Conservation (phyloP, 495 filamentous ascomycete genomes). For the Daldinia bambusicola region DNA sequence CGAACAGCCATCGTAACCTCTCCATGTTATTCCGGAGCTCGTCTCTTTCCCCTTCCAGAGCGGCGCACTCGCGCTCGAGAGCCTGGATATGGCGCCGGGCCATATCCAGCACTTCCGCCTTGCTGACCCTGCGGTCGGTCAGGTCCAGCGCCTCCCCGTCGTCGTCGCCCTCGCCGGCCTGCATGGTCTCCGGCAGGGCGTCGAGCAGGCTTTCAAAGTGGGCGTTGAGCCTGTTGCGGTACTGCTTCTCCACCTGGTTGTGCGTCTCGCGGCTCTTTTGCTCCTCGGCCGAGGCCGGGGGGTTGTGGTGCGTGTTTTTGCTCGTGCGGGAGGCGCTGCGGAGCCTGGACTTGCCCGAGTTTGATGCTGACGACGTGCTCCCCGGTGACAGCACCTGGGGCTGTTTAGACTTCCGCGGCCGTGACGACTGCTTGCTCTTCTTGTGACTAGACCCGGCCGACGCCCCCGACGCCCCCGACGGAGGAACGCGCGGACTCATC, state of each 20-base stretch:
- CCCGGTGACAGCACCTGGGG: constrained; percentile 42
- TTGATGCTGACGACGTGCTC: constrained; percentile 36
- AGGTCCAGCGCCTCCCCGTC: constrained; percentile 45
- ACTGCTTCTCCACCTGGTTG: constrained; percentile 62
- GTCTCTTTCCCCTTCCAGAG: constrained; percentile 52
- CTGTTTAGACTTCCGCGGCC: constrained; percentile 22
- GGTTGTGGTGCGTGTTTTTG: constrained; percentile 53
- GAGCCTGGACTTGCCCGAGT: constrained; percentile 44
- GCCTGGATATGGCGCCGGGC: constrained; percentile 54
- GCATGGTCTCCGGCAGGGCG: constrained; percentile 54
- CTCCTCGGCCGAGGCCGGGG: constrained; percentile 50
- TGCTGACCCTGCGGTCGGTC: constrained; percentile 55
- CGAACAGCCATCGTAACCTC: constrained; percentile 48
- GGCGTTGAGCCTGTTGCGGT: constrained; percentile 59
- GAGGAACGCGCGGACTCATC: constrained; percentile 35
- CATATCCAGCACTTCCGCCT: constrained; percentile 60
- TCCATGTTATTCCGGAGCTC: constrained; percentile 48
- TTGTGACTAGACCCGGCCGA: constrained; percentile 31
- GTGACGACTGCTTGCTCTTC: constrained; percentile 37
- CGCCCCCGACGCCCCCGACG: constrained; percentile 16
- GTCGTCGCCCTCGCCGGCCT: constrained; percentile 37
- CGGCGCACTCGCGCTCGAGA: constrained; percentile 51
- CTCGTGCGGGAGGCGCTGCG: constrained; percentile 55
- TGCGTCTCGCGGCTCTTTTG: constrained; percentile 56
- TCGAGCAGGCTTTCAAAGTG: constrained; percentile 59